Base-by-base conservation (phyloP, 148 eudicot genomes). In the Cornus controversa region DNA sequence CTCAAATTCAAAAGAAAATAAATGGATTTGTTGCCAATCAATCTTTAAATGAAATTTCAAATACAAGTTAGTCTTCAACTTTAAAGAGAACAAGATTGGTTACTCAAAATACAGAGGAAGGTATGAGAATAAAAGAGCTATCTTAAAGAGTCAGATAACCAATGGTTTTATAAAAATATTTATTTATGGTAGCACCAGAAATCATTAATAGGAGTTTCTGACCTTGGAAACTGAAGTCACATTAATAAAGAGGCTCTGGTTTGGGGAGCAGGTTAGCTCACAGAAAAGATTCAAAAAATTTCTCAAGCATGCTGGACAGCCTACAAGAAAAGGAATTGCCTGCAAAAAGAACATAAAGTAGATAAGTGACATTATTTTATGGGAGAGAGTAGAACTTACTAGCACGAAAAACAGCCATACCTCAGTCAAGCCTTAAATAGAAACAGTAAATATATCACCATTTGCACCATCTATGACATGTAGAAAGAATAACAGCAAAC, bases 231-330 rank as follows among this genome's bases (percentile, higher is more conserved):
- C 75, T 75, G 93, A 90, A 75, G 93, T 81, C 64, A 90, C 93
- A 82, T 90, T 88, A 29, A 90, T 88, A 81, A 88, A 90, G 63
- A 76, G 81, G 80, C 93, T 88, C 85, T 90, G 93, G 75, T 90
- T 86, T 77, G 93, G 91, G 47, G 93, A 90, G 84, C 93, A 90
- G 26, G 93, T 85, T 71, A 88, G 85, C 81, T 90, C 91, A 73
- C 93, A 90, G 80, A 90, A 88, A 83, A 90, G 86, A 86, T 90
- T 90, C 71, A 90, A 83, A 76, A 90, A 90, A 82, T 88, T 90
- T 83, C 93, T 90, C 78, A 90, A 84, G 88, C 93, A 90, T 80
- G 93, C 91, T 74, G 93, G 93, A 77, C 93, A 90, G 72, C 93
- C 87, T 29, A 90, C 91, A 68, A 90, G 79, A 58, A 90, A 80